Evolutionary conservation across 139 green algal species (phyloP), one percentile per base, ranked within the genome.

Genomic region (Coelastrella sp.): DNA sequence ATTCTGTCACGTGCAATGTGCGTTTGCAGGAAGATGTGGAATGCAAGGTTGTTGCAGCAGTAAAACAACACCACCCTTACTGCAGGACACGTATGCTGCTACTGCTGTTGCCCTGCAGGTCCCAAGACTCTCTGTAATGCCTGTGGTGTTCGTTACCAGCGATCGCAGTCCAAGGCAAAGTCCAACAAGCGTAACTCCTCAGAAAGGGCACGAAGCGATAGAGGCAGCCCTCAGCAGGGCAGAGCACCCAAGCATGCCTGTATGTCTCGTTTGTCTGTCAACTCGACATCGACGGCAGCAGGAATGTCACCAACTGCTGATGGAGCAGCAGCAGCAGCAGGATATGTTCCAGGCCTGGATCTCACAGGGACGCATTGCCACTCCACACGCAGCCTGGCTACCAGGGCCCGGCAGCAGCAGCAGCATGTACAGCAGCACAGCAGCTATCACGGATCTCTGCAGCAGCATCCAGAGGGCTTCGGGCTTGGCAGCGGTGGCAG

Each of bases 61-160:
- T n/a, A n/a, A n/a, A n/a, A n/a, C n/a, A n/a, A n/a, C n/a, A n/a
- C n/a, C 45, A 57, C 45, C 45, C 15, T 13, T 57, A 57, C 45
- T 57, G 45, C 45, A 57, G 15, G n/a, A n/a, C 45, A 9, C 11
- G 45, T 57, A 23, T 57, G 45, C 45, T 57, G 11, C 15, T 9
- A 13, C 45, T 57, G 45, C 45, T 57, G 15, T 23, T 57, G 45
- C 45, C 25, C 40, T 68, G 11, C 83, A 91, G 89, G 89, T 5
- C 89, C 89, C 11, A 92, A 92, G 69, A 92, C 89, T 41, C 87
- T 92, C 13, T 92, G 89, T 81, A 92, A 92, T 64, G 89, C 89
- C 0, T 92, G 89, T 73, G 89, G 89, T 35, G 85, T 92, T 3
- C 84, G 89, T 23, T 92, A 90, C 59, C 85, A 88, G 80, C 89